phyloP scores from a whole-genome alignment of 805 yeast species.

The Sugiyamaella mastotermitis region DNA sequence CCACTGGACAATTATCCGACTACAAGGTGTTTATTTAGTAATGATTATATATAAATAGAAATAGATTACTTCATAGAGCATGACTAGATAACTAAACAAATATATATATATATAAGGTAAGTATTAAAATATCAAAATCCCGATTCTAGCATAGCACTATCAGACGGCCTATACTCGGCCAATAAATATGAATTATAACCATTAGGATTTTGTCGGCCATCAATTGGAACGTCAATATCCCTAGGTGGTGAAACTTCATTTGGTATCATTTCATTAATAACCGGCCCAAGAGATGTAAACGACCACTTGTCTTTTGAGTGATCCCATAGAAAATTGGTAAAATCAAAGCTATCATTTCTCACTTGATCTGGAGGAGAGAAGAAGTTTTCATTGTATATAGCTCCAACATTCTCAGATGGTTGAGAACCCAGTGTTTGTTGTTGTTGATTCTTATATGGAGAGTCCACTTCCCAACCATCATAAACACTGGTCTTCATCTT shows the following conservation, averaged over 20 bases:
- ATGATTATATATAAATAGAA: background rate
- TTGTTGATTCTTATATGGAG: no score
- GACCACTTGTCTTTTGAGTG: background rate
- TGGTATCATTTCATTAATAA: background rate
- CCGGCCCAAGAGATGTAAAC: conserved; percentile 1
- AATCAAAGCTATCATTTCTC: no score
- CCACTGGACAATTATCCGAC: background rate
- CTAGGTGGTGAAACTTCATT: no score
- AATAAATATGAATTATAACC: background rate
- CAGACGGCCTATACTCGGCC: background rate
- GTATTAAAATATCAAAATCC: background rate
- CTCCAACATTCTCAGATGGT: no score
- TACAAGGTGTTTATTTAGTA: background rate
- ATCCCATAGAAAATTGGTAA: no score
- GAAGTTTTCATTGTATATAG: no score
- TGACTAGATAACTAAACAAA: background rate
- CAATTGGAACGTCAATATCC: no score
- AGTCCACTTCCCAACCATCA: conserved; percentile 1
- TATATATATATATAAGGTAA: background rate
- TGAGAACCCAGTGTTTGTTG: no score
- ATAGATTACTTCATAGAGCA: background rate
- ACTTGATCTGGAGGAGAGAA: no score
- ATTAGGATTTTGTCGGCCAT: no score
- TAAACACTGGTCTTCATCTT: conserved; percentile 5
- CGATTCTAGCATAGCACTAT: background rate